Evolutionary conservation across 345 rosid species (phyloP).

Genomic region (Eucalyptus curtisii): DNA sequence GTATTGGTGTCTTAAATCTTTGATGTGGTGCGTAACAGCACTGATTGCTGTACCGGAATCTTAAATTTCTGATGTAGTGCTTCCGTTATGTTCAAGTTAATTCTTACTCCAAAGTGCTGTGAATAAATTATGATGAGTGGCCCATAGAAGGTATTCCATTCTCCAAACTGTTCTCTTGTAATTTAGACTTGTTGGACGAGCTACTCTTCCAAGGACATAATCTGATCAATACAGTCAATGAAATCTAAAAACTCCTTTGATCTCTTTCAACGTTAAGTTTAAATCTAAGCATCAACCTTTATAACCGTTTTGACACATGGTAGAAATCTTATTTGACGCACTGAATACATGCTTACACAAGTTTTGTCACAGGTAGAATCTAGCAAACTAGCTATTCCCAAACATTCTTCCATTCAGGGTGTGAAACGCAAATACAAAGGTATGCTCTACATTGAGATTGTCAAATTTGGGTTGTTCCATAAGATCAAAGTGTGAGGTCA

Average conservation of each 20-base stretch:
- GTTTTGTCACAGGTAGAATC: background rate
- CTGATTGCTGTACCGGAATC: rapidly evolving
- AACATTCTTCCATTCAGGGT: background rate
- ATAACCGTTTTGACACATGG: background rate
- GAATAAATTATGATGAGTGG: background rate
- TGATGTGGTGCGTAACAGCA: background rate
- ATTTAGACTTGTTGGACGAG: background rate
- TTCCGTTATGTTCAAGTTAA: background rate
- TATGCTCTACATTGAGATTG: background rate
- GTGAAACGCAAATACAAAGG: background rate
- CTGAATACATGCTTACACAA: background rate
- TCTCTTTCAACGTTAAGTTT: background rate
- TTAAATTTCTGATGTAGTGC: background rate
- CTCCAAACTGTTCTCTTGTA: background rate
- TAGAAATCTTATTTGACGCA: background rate
- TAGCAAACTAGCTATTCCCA: background rate
- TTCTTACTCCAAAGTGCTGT: background rate
- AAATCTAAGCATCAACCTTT: background rate
- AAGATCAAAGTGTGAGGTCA: background rate
- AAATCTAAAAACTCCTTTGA: background rate
- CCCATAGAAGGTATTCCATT: background rate
- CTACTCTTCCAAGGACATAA: background rate
- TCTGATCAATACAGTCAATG: background rate
- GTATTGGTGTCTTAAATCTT: background rate
- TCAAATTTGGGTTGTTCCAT: background rate